These are phyloP conservation scores for Hypholoma fasciculare DNA, from an alignment of 768 basidiomycete genomes.

Conservation along the genomic window DNA sequence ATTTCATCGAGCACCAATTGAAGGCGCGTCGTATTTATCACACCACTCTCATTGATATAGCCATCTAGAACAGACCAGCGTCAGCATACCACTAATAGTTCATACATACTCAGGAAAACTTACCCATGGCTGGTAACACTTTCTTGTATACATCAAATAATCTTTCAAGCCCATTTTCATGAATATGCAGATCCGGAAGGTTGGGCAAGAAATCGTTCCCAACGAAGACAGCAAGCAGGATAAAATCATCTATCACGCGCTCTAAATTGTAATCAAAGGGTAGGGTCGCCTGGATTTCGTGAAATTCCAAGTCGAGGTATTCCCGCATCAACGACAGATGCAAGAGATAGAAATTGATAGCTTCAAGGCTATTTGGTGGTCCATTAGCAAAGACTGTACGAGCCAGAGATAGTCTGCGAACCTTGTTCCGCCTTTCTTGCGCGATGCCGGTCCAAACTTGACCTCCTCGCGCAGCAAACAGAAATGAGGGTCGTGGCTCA, in stretches of 20 bases:
- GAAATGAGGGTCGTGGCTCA: conserved; percentile 99
- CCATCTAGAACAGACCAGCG: conserved; percentile 54
- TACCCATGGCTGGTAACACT: conserved; percentile 75
- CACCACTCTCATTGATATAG: conserved; percentile 89
- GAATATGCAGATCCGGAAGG: conserved; percentile 94
- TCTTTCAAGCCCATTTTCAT: conserved; percentile 92
- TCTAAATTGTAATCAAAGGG: conserved; percentile 89
- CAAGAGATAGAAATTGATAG: conserved; percentile 91
- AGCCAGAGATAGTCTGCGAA: conserved; percentile 10
- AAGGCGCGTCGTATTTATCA: conserved; percentile 75
- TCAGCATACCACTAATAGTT: background rate
- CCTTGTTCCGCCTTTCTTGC: conserved; percentile 67
- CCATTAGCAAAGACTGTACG: background rate
- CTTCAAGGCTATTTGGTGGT: conserved; percentile 47
- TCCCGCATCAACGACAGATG: conserved; percentile 95
- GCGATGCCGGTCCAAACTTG: conserved; percentile 85
- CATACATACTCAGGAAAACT: conserved; percentile 12
- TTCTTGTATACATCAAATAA: conserved; percentile 97
- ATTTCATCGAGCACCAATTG: conserved; percentile 91
- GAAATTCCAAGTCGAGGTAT: conserved; percentile 96
- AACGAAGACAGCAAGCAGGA: conserved; percentile 93
- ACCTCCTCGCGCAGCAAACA: conserved; percentile 97
- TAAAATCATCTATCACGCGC: conserved; percentile 96
- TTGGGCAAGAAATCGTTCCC: conserved; percentile 98
- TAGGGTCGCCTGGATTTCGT: conserved; percentile 60